A percentile compares a stretch with the other conserved stretches of the same genome.
Conservation (phyloP, 768 basidiomycete genomes). For the Polyporus arcularius region DNA sequence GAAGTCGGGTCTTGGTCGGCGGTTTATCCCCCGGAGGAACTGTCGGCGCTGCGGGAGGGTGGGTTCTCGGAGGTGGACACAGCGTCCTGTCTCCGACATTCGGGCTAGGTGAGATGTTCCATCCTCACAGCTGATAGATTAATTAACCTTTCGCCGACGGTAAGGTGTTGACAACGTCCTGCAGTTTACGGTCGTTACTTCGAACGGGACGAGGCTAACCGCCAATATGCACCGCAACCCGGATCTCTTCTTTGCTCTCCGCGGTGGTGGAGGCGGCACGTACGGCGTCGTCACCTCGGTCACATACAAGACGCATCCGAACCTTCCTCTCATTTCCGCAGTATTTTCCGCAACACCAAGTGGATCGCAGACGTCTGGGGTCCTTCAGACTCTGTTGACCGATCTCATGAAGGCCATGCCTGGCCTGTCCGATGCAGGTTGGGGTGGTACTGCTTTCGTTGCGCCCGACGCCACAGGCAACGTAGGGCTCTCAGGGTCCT, state of each 20-base stretch:
- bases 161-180: constrained; percentile 29
- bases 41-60: constrained; percentile 50
- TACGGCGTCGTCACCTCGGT: constrained; percentile 43
- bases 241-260: constrained; percentile 55
- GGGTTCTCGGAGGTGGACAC: constrained; percentile 37
- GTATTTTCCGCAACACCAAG: constrained; percentile 22
- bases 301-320: constrained; percentile 47
- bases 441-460: constrained; percentile 1
- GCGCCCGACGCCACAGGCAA: background rate
- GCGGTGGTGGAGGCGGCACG: constrained; percentile 42
- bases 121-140: constrained; percentile 9
- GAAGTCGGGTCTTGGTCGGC: constrained; percentile 3
- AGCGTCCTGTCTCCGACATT: constrained; percentile 29
- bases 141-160: background rate
- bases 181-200: constrained; percentile 54
- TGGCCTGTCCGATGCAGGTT: constrained; percentile 15
- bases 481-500: background rate
- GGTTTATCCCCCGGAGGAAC: constrained; percentile 30
- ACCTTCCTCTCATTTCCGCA: constrained; percentile 35
- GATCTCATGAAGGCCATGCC: constrained; percentile 3
- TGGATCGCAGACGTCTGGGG: constrained; percentile 2
- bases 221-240: constrained; percentile 47
- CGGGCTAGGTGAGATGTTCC: constrained; percentile 28
- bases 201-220: constrained; percentile 45
- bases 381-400: constrained; percentile 6